Base-by-base conservation (phyloP, 2,329 filamentous ascomycete species). In the Thelonectria olida region DNA sequence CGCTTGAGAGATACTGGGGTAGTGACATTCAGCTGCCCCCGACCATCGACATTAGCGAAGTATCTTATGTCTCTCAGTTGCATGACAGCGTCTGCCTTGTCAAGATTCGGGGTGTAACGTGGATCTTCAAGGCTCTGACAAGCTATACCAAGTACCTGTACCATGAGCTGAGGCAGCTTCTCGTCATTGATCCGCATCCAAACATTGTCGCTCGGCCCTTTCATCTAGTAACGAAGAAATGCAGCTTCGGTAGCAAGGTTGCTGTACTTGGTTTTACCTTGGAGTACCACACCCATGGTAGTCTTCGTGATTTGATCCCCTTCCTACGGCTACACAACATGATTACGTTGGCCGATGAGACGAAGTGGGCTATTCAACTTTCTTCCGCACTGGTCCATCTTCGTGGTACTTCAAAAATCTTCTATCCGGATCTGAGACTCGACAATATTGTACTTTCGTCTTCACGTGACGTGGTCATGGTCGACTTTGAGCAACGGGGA, bases 401-500 rank as follows among this genome's bases (percentile, higher is more conserved):
- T 44, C 81, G 80, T 49, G 72, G 77, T 47, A 75, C 77, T 13
- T 79, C 80, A 10, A 70, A 69, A 34, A 79, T 80, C 22, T 88
- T 84, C 68, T 88, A 88, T 64, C 84, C 85, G 2, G 86, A 88
- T 64, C 78, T 88, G 13, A 83, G 86, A 13, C 80, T 88, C 5
- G 86, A 88, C 72, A 88, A 88, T 65, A 78, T 88, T 31, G 82
- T 88, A 3, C 73, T 88, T 13, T 82, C 84, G 1, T 76, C 77
- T 20, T 67, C 75, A 1, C 76, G 75, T 19, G 79, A 87, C 54
- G 74, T 82, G 9, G 70, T 88, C 67, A 83, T 89, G 80, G 80
- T 88, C 5, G 86, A 89, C 63, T 87, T 89, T 67, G 86, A 89
- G 73, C 86, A 88, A 72, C 81, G 86, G 28, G 86, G 86, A 7